A percentile compares a stretch with the other conserved stretches of the same genome.
Conservation (phyloP, 345 rosid genomes). For the Camelina hispida region DNA sequence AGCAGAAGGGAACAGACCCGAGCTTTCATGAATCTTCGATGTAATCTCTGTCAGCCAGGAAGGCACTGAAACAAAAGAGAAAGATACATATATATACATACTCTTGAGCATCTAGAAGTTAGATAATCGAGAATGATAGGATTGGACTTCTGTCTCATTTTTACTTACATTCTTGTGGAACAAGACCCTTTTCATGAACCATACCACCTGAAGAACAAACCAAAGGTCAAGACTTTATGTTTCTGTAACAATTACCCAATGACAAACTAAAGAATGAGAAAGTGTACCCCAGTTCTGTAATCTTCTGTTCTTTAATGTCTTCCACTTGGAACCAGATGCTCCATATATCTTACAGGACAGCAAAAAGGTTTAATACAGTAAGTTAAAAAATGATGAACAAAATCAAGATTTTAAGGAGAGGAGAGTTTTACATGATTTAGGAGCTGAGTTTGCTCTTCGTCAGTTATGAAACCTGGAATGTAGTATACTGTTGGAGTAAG, state of each 20-base stretch:
- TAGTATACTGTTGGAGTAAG: conserved; percentile 65
- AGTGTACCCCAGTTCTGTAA: conserved; percentile 85
- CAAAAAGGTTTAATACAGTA: neutral
- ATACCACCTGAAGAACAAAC: conserved; percentile 71
- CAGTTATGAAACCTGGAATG: conserved; percentile 67
- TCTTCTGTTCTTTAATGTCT: conserved; percentile 81
- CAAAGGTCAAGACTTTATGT: neutral
- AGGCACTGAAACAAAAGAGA: conserved; percentile 66
- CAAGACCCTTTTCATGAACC: conserved; percentile 95
- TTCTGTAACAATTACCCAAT: conserved; percentile 2
- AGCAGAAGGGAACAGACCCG: conserved; percentile 72
- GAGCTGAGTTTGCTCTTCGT: conserved; percentile 63
- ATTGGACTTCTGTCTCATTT: neutral
- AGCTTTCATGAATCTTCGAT: conserved; percentile 60
- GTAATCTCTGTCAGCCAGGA: conserved; percentile 70
- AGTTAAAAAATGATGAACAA: neutral
- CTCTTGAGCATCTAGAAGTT: neutral
- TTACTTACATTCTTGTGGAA: conserved; percentile 85
- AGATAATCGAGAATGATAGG: neutral
- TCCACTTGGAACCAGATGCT: conserved; percentile 83
- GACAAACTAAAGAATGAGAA: neutral
- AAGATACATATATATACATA: neutral
- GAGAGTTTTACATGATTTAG: conserved; percentile 50
- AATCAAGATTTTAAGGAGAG: neutral
- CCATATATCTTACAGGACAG: conserved; percentile 58